These are phyloP conservation scores for Phytopythium boreale DNA, from an alignment of 352 stramenopile genomes.

Conservation along the genomic window DNA sequence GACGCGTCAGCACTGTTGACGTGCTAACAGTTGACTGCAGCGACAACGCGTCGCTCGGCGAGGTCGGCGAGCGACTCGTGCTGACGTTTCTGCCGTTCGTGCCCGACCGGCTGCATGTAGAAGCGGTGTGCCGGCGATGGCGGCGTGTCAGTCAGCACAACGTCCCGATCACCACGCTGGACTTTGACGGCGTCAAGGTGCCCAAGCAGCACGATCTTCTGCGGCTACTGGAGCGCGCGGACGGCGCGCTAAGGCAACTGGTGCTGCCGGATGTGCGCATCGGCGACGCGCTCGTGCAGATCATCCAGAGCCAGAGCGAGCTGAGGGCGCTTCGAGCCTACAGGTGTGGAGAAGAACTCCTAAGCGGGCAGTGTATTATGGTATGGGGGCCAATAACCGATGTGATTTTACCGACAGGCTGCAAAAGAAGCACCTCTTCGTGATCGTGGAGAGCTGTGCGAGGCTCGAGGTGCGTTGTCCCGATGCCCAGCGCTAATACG, in stretches of 20 bases:
- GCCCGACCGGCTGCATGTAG: conserved; percentile 44
- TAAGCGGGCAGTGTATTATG: neutral
- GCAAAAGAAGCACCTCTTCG: conserved; percentile 51
- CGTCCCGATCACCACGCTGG: conserved; percentile 38
- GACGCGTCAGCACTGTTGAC: neutral
- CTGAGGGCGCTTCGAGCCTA: conserved; percentile 49
- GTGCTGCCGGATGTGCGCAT: conserved; percentile 44
- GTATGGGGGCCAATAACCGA: neutral
- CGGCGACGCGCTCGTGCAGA: conserved; percentile 36
- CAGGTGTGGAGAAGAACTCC: conserved; percentile 21
- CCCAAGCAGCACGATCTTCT: conserved; percentile 33
- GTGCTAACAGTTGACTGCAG: too few relatives aligned
- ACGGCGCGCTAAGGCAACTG: conserved; percentile 28
- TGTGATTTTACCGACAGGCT: conserved; percentile 17
- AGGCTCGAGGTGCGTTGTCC: conserved; percentile 22
- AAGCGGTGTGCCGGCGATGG: conserved; percentile 61
- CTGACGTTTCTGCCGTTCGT: conserved; percentile 50
- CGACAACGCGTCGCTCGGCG: conserved; percentile 16
- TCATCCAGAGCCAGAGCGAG: conserved; percentile 28
- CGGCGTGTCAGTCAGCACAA: conserved; percentile 31
- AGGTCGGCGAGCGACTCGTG: conserved; percentile 39
- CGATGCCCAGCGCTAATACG: neutral
- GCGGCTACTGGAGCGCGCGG: conserved; percentile 34
- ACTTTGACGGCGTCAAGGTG: conserved; percentile 33
- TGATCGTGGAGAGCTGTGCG: conserved; percentile 31